A percentile compares a stretch with the other conserved stretches of the same genome.
Evolutionary conservation across 805 yeast species (phyloP).

Genomic region (Clavispora santaluciae): DNA sequence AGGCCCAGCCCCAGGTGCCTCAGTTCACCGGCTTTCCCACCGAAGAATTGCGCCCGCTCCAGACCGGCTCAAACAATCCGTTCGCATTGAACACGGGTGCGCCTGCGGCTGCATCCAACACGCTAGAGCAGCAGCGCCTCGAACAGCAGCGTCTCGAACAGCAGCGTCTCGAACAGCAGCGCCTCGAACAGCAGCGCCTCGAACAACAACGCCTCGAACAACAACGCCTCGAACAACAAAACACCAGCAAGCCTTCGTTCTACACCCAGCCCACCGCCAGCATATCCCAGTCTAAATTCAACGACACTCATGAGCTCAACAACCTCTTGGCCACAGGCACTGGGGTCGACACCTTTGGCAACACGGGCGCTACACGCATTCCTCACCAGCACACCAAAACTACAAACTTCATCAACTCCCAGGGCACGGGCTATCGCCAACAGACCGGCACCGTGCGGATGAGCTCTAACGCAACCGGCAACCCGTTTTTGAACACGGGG

Average conservation of each 20-base stretch:
- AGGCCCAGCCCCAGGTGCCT: slow-evolving; percentile 24
- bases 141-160: slow-evolving; percentile 20
- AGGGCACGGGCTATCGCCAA: slow-evolving; percentile 77
- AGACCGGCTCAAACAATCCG: slow-evolving; percentile 76
- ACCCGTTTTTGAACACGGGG: slow-evolving; percentile 64
- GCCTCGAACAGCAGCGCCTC: slow-evolving; percentile 19
- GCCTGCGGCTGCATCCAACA: slow-evolving; percentile 11
- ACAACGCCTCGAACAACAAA: slow-evolving; percentile 24
- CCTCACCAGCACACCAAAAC: slow-evolving; percentile 92
- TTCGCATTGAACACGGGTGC: slow-evolving; percentile 45
- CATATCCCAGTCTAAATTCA: slow-evolving; percentile 31
- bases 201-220: slow-evolving; percentile 20
- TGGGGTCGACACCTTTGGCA: slow-evolving; percentile 91
- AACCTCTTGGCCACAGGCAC: slow-evolving; percentile 78
- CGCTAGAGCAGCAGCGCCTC: slow-evolving; percentile 19
- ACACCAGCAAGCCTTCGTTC: slow-evolving; percentile 5
- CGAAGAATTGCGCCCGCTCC: slow-evolving; percentile 44
- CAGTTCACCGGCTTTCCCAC: slow-evolving; percentile 16
- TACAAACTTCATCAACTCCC: slow-evolving; percentile 75
- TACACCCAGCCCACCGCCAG: slow-evolving; percentile 34
- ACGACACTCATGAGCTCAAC: slow-evolving; percentile 62
- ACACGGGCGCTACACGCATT: slow-evolving; percentile 74
- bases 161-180: slow-evolving; percentile 24
- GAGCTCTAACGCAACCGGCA: slow-evolving; percentile 41
- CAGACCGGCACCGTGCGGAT: slow-evolving; percentile 28